phyloP scores from a whole-genome alignment of 192 early-diverging fungal species.

The Coemansia sp. region DNA sequence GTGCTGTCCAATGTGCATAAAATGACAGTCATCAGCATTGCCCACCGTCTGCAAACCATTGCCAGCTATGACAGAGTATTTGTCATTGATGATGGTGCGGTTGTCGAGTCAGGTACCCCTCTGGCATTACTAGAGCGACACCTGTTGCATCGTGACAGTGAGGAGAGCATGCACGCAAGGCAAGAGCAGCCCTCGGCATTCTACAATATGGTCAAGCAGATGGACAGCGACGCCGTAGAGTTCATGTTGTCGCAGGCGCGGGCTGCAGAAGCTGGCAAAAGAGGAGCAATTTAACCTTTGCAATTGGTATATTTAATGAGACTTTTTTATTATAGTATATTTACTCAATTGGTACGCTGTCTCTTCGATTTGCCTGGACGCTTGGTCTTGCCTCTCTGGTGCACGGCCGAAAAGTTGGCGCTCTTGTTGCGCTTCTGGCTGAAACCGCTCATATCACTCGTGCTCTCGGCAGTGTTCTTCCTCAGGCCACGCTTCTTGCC shows the following conservation, averaged over 20 bases:
- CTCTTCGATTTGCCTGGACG: conserved; percentile 51
- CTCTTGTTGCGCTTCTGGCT: conserved; percentile 50
- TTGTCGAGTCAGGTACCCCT: conserved; percentile 43
- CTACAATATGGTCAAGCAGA: conserved; percentile 27
- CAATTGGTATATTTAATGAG: too few species aligned
- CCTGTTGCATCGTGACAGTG: not conserved
- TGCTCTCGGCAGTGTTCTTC: conserved; percentile 75
- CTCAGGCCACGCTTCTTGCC: conserved; percentile 80
- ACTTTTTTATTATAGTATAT: too few species aligned
- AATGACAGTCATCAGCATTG: conserved; percentile 66
- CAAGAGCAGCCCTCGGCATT: conserved; percentile 12
- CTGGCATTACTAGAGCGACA: conserved; percentile 28
- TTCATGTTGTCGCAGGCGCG: conserved; percentile 19
- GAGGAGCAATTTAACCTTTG: not conserved
- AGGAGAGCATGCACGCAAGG: not conserved
- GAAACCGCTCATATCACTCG: conserved; percentile 72
- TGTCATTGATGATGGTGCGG: conserved; percentile 54
- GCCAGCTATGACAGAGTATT: conserved; percentile 61
- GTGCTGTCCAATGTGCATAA: conserved; percentile 40
- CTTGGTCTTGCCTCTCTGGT: conserved; percentile 30
- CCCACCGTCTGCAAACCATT: conserved; percentile 76
- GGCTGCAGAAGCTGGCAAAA: not conserved
- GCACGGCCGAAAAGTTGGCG: conserved; percentile 21
- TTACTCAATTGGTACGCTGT: conserved; percentile 22
- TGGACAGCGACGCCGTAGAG: conserved; percentile 14